A percentile compares a stretch with the other conserved stretches of the same genome.
phyloP scores from a whole-genome alignment of 345 rosid genomes.

The Eucalyptus cloeziana region DNA sequence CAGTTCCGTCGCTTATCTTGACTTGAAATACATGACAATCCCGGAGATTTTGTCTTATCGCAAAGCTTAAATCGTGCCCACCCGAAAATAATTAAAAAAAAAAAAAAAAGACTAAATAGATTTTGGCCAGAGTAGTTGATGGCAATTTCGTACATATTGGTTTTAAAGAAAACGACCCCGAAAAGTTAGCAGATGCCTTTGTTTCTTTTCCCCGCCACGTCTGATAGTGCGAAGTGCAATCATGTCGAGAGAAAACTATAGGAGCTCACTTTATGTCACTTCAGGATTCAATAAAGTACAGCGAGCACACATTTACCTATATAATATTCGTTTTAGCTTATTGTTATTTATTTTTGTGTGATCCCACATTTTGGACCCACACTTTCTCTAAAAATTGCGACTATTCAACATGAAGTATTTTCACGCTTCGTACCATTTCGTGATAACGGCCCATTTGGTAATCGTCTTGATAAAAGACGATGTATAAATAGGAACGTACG shows the following conservation, averaged over 20 bases:
- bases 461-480: too few relatives aligned
- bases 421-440: too few relatives aligned
- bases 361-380: too few relatives aligned
- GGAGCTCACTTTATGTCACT: neutral
- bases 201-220: neutral
- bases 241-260: neutral
- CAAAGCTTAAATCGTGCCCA: neutral
- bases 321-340: neutral
- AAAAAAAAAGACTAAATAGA: neutral
- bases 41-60: neutral
- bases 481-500: too few relatives aligned
- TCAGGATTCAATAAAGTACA: neutral
- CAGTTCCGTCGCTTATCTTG: neutral
- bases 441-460: too few relatives aligned
- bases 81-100: too few relatives aligned
- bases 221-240: neutral
- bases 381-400: too few relatives aligned
- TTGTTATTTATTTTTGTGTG: too few relatives aligned
- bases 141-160: neutral
- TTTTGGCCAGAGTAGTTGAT: neutral
- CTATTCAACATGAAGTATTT: too few relatives aligned
- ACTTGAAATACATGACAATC: neutral
- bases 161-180: neutral
- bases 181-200: neutral
- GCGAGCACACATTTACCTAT: neutral